Base-by-base conservation (phyloP, 805 yeast genomes). In the Pachysolen tannophilus region DNA sequence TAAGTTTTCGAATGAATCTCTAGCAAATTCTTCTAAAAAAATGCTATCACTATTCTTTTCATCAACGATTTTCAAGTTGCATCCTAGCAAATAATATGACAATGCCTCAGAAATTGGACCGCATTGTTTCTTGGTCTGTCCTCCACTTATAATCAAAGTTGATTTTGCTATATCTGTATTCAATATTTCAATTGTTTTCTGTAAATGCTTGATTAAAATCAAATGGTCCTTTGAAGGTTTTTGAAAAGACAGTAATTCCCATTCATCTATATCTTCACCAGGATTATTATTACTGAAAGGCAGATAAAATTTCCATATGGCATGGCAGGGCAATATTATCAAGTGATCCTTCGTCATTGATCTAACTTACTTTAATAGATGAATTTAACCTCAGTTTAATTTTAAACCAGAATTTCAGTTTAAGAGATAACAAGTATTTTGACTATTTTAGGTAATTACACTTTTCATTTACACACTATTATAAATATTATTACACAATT, bases 1-100 rank as follows among this genome's bases (percentile, higher is more conserved):
- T 5, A 83, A 69, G 52, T 84, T 84, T 49, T 84, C 94, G 49
- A 79, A 79, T 2, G 92, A 82, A 53, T 84, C 94, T 26, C 85
- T 58, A 0, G 94, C 86, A 50, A 54, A 79, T 44, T 81, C 88
- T 48, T 84, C 95, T 1, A 76, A 56, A 5, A 61, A 41, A 1
- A 79, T 54, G 31, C 61, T 31, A n/a, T 14, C 26, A 10, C 21
- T 28, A 26, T 32, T 26, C 25, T 39, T 19, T 15, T 30, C 31
- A 21, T 20, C 29, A 26, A 36, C 43, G 38, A 42, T 32, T 8
- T 53, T 60, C 32, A 74, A 43, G 10, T 55, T 49, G 24, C 46
- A 27, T 1, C 74, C 69, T 15, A 77, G 56, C 11, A 62, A 46
- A 35, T 60, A 65, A 50, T 81, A 83, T 8, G 82, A 71, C 37